phyloP scores from a whole-genome alignment of 441 rosid genomes.

The Populus trichocarpa region DNA sequence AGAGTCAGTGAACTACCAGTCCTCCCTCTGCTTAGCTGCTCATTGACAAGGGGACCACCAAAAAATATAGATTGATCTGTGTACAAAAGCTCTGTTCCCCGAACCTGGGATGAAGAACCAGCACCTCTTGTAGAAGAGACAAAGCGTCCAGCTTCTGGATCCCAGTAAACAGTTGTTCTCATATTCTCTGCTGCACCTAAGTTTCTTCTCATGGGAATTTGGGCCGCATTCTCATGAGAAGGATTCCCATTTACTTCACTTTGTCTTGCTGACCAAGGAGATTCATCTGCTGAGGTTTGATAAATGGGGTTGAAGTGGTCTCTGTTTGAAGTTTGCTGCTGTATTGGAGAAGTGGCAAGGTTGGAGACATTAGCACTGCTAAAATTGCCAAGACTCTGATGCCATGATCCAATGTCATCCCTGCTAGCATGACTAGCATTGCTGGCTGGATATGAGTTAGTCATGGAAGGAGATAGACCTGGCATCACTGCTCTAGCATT shows the following conservation, averaged over 20 bases:
- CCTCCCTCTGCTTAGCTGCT: constrained; percentile 42
- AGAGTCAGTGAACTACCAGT: constrained; percentile 26
- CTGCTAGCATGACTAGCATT: constrained; percentile 45
- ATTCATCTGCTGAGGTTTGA: constrained; percentile 53
- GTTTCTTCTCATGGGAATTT: constrained; percentile 28
- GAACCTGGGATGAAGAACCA: constrained; percentile 31
- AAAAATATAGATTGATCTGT: constrained; percentile 61
- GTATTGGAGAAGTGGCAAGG: constrained; percentile 38
- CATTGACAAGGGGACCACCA: constrained; percentile 61
- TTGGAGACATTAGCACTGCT: constrained; percentile 56
- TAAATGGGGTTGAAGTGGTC: constrained; percentile 81
- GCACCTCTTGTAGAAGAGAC: constrained; percentile 43
- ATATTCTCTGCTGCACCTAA: constrained; percentile 29
- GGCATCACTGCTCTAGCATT: constrained; percentile 36
- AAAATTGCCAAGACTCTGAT: constrained; percentile 47
- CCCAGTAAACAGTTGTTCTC: constrained; percentile 74
- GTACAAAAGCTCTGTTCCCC: constrained; percentile 50
- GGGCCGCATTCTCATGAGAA: constrained; percentile 20
- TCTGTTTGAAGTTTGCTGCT: constrained; percentile 40
- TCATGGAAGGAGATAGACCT: constrained; percentile 34
- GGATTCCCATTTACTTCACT: constrained; percentile 26
- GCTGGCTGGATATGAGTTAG: constrained; percentile 46
- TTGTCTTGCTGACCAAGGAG: constrained; percentile 51
- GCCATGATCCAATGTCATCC: constrained; percentile 55
- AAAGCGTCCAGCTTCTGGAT: constrained; percentile 83